phyloP scores from a whole-genome alignment of 2,329 filamentous ascomycete genomes.

The Pseudogymnoascus verrucosus region DNA sequence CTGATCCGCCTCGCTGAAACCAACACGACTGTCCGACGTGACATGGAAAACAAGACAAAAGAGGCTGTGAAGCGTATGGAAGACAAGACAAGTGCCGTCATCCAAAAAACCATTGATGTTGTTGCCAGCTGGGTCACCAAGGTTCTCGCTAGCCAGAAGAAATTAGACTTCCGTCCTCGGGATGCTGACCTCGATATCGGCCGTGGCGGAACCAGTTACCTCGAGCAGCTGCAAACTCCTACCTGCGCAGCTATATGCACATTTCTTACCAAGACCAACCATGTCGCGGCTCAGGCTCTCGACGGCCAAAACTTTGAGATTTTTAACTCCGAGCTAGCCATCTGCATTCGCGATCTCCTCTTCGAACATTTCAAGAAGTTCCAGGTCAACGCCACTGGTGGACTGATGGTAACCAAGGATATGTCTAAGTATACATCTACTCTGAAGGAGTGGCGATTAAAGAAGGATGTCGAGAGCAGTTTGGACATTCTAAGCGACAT shows the following conservation, averaged over 20 bases:
- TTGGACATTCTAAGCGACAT: constrained; percentile 89
- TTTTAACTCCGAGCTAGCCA: constrained; percentile 75
- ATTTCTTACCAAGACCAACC: constrained; percentile 65
- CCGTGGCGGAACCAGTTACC: constrained; percentile 35
- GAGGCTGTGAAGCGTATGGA: constrained; percentile 55
- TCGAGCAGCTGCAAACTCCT: constrained; percentile 75
- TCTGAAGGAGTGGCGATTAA: constrained; percentile 71
- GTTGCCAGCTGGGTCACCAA: constrained; percentile 55
- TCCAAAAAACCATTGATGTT: constrained; percentile 60
- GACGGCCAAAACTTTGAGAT: constrained; percentile 77
- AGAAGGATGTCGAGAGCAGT: constrained; percentile 56
- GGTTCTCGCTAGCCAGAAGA: constrained; percentile 59
- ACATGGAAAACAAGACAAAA: constrained; percentile 60
- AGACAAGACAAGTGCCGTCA: constrained; percentile 58
- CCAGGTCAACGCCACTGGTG: constrained; percentile 84
- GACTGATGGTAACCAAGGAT: constrained; percentile 92
- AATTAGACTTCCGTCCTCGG: constrained; percentile 61
- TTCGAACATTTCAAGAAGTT: constrained; percentile 95
- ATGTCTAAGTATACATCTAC: constrained; percentile 88
- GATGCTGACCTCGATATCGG: constrained; percentile 49
- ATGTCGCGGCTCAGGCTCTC: constrained; percentile 57
- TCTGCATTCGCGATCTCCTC: constrained; percentile 68
- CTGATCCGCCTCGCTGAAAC: constrained; percentile 82
- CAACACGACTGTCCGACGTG: constrained; percentile 75
- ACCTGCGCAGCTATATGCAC: constrained; percentile 75